Base-by-base conservation (phyloP, 331 rosid species). In the Malus hybrid region DNA sequence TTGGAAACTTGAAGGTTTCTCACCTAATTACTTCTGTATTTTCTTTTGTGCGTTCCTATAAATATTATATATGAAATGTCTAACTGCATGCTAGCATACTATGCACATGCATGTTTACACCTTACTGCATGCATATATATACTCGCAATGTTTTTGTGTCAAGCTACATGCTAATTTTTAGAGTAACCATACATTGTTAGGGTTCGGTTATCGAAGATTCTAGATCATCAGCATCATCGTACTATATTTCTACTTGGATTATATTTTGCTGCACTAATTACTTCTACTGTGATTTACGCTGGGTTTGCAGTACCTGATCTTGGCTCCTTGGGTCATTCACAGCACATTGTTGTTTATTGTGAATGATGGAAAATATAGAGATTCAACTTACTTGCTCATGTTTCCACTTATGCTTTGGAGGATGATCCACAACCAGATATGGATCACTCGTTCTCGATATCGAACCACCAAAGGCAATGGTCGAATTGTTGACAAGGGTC, bases 381-480 rank as follows among this genome's bases (percentile, higher is more conserved):
- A 93, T 67, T 48, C 86, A 0, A 57, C 71, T 13, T 77, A 87
- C 65, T 74, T 86, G 46, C 89, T 91, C 28, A 9, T 86, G 18
- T 77, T 91, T 31, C 94, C 96, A 42, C 64, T 77, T 11, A 36
- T 91, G 36, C 5, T 91, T 71, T 11, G 74, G 78, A 88, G 98
- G 50, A 78, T 88, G 82, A 74, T 91, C 2, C 98, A 93, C 77
- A 89, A 88, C 60, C 97, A 93, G 82, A 29, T 91, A 15, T 93
- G 98, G 98, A 90, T 90, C 34, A 59, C 91, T 67, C 78, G 87
- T 10, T 90, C 98, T 50, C 97, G 97, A 57, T 81, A 90, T 62
- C 84, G 80, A 74, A 89, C 88, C 2, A 84, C 94, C 60, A 90
- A 76, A 77, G 97, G 97, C 34, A 82, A 61, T 8, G 82, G 19